Base-by-base conservation (phyloP, 495 filamentous ascomycete genomes). In the Xanthoparmelia taractica region DNA sequence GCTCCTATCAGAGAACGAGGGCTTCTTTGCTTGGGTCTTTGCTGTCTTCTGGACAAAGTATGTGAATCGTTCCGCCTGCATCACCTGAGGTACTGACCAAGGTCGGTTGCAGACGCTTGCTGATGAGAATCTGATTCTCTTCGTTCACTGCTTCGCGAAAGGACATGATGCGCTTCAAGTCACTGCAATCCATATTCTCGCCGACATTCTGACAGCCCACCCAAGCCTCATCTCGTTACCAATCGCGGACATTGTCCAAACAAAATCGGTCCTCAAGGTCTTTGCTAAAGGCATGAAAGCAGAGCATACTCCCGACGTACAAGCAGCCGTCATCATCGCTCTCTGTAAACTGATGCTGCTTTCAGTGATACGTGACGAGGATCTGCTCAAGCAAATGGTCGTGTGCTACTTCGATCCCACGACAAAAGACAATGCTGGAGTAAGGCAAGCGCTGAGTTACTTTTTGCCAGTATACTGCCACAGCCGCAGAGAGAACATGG, bases 391-490 rank as follows among this genome's bases (percentile, higher is more conserved):
- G 72, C 86, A 85, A 0, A 82, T 96, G 6, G 84, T 95, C 4
- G 75, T 93, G 8, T 83, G 89, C 27, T 97, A 95, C 76, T 99
- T 97, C 73, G 88, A 96, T 72, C 95, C 95, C 4, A 84, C 86
- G 33, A 93, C 90, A 18, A 79, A 82, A 3, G 82, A 84, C 43
- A 97, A 96, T 70, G 88, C 94, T 64, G 84, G 83, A n/a, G 86
- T 97, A 25, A 81, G 92, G 0, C 94, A 98, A 74, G 85, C 90
- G 0, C 80, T 98, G 31, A 90, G 88, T 59, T 98, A 98, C 73
- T 97, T 97, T 80, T 81, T 98, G 67, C 94, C 94, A 0, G 94
- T 97, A 0, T 98, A 95, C 78, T 92, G 89, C 71, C 95, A 92
- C 72, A 89, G 86, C 31, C 80, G 87, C 15, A 71, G 84, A 13